A percentile compares a stretch with the other conserved stretches of the same genome.
These are phyloP conservation scores for Filosporella fistucella DNA, from an alignment of 495 filamentous ascomycete genomes.

Conservation along the genomic window DNA sequence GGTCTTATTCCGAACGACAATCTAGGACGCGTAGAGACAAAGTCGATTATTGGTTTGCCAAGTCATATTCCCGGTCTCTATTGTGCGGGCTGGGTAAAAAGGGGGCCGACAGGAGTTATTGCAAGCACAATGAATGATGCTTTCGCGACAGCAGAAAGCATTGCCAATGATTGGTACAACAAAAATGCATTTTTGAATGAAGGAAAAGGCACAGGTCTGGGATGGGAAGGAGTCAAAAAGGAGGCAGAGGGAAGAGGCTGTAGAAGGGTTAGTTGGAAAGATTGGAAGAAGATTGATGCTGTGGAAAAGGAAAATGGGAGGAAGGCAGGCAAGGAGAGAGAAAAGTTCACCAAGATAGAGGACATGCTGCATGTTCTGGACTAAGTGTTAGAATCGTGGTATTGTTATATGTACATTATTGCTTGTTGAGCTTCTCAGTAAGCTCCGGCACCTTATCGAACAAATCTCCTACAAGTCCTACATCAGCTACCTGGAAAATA, in stretches of 20 bases:
- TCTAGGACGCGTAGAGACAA: constrained; percentile 60
- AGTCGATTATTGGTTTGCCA: constrained; percentile 21
- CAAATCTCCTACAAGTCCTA: constrained; percentile 90
- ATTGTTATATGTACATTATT: constrained; percentile 27
- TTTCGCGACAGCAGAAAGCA: constrained; percentile 79
- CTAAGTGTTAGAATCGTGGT: not conserved
- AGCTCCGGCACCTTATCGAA: constrained; percentile 95
- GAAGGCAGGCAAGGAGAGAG: constrained; percentile 67
- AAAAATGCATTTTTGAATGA: constrained; percentile 39
- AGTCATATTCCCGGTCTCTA: constrained; percentile 73
- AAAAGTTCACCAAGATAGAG: constrained; percentile 71
- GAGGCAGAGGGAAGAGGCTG: constrained; percentile 48
- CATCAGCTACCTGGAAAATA: constrained; percentile 97
- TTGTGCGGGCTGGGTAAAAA: constrained; percentile 94
- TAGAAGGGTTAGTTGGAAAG: constrained; percentile 67
- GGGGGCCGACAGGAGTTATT: constrained; percentile 92
- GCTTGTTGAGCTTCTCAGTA: constrained; percentile 90
- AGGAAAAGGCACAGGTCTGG: constrained; percentile 36
- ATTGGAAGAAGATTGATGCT: constrained; percentile 82
- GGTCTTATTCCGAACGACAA: constrained; percentile 86
- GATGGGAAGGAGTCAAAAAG: constrained; percentile 70
- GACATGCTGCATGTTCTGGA: constrained; percentile 76
- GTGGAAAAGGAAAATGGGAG: constrained; percentile 67
- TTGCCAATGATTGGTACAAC: constrained; percentile 63
- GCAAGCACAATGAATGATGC: constrained; percentile 95